Evolutionary conservation across 257 asterid genomes (phyloP), one percentile per base, ranked within the genome.

Genomic region (Haberlea rhodopensis): DNA sequence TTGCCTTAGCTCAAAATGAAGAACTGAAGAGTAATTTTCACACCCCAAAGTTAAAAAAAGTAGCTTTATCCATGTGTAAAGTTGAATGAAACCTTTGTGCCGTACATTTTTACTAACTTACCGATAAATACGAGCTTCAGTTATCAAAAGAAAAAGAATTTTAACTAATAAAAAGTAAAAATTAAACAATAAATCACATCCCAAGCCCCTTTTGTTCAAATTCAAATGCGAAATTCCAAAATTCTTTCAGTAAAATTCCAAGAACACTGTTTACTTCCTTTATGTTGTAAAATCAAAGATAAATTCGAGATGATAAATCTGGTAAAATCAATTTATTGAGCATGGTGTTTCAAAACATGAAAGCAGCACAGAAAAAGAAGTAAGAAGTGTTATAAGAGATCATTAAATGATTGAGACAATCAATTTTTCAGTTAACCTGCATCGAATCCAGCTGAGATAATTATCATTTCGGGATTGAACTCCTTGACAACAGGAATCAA

Each of bases 401-500:
- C 25, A 54, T 24, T 68, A 13, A 43, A 65, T 22, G 53, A 45
- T 19, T 5, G 51, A 20, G 22, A 48, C 62, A 59, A 37, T 55
- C 57, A 40, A 56, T 40, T 8, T 49, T 43, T 71, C 67, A 21
- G 69, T 87, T 68, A 70, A 92, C 99, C 99, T 77, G 99, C 96
- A 87, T 94, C 99, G 63, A 87, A 94, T 57, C 99, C 99, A 19
- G 99, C 99, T 46, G 97, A 92, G 72, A 92, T 66, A 22, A 92
- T 46, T 57, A 94, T 77, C 75, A 94, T 55, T 73, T 94, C 95
- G 1, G 99, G 99, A 73, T 80, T 65, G 73, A 94, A 94, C 49
- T 84, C 88, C 85, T 90, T 83, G 53, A 94, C 95, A 71, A 90
- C 92, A 58, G 97, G 99, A 71, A 86, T 72, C 73, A 90, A 71